Evolutionary conservation across 2,329 filamentous ascomycete species (phyloP), one percentile per base, ranked within the genome.

Genomic region (Teratosphaeria epicoccoides): DNA sequence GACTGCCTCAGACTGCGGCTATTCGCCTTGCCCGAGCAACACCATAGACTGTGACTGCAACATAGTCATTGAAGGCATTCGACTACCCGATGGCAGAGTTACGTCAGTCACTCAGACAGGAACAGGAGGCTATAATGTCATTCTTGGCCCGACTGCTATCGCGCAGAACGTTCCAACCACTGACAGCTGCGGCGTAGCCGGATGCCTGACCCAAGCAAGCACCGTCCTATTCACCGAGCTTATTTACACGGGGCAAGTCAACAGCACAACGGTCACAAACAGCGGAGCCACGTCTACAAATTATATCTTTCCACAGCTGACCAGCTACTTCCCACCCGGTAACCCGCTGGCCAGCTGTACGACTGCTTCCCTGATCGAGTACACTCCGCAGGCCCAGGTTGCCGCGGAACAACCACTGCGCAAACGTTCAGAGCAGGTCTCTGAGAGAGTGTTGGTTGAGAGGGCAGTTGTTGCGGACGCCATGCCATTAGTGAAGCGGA

Each of bases 91-190:
- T 45, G 54, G 53, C 11, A 24, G 24, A 3, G 53, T 53, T 0
- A 61, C 60, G 0, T 59, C 56, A 2, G 55, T 62, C 53, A 59
- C 55, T 6, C 60, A 62, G 33, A 48, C 47, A 9, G 59, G 56
- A 1, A 2, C 33, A 3, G 55, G 55, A 17, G 60, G 60, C 3
- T 56, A 55, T 49, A 58, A 59, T 22, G 43, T 61, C 37, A 59
- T 56, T 17, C 50, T 62, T 1, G 60, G 60, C 0, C 52, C 57
- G 10, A 57, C 52, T 2, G 56, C 54, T 1, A 53, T 52, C 0
- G 60, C 52, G 0, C 45, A 50, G n/a, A 49, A 57, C 22, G 24
- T 62, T 20, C 56, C 56, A 0, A 46, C 51, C 1, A 47, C 17
- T 1, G 57, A 57, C 28, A 44, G 49, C 6, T 48, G 50, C 17